These are phyloP conservation scores for Microbotryum saponariae DNA, from an alignment of 1,284 basidiomycete genomes.

Conservation along the genomic window DNA sequence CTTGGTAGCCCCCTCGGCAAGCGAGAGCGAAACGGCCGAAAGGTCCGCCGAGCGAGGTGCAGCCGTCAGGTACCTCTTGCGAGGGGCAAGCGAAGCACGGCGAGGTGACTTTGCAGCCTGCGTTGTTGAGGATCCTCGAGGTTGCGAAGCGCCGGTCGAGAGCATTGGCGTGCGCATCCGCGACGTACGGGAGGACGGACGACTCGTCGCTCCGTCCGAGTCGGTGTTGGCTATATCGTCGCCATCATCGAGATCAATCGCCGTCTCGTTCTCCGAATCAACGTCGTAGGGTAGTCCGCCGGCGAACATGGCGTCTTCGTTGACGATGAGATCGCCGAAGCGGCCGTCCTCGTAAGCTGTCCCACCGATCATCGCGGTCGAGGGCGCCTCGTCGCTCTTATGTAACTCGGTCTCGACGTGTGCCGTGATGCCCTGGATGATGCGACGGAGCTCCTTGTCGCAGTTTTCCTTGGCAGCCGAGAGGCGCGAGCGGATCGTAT, in stretches of 20 bases:
- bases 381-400: slow-evolving; percentile 39
- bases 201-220: slow-evolving; percentile 33
- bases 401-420: slow-evolving; percentile 84
- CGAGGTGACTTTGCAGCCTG: slow-evolving; percentile 13
- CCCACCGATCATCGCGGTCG: slow-evolving; percentile 24
- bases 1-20: slow-evolving; percentile 5
- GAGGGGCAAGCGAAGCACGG: slow-evolving; percentile 18
- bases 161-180: slow-evolving; percentile 22
- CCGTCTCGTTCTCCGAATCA: slow-evolving; percentile 30
- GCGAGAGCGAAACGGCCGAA: slow-evolving; percentile 12
- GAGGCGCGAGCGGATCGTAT: slow-evolving; percentile 87
- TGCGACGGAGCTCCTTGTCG: slow-evolving; percentile 85
- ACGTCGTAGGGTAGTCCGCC: slow-evolving; percentile 13
- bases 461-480: slow-evolving; percentile 90
- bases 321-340: slow-evolving; percentile 17
- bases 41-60: slow-evolving; percentile 12
- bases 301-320: slow-evolving; percentile 10
- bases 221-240: slow-evolving; percentile 24
- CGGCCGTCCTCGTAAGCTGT: slow-evolving; percentile 5
- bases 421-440: slow-evolving; percentile 82
- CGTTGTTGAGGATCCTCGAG: neutral
- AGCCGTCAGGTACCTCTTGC: slow-evolving; percentile 24
- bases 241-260: slow-evolving; percentile 13
- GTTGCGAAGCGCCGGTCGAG: neutral
- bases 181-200: slow-evolving; percentile 24